A percentile compares a stretch with the other conserved stretches of the same genome.
These are phyloP conservation scores for Aspergillus sp. DNA, from an alignment of 2,329 filamentous ascomycete species.

Conservation along the genomic window DNA sequence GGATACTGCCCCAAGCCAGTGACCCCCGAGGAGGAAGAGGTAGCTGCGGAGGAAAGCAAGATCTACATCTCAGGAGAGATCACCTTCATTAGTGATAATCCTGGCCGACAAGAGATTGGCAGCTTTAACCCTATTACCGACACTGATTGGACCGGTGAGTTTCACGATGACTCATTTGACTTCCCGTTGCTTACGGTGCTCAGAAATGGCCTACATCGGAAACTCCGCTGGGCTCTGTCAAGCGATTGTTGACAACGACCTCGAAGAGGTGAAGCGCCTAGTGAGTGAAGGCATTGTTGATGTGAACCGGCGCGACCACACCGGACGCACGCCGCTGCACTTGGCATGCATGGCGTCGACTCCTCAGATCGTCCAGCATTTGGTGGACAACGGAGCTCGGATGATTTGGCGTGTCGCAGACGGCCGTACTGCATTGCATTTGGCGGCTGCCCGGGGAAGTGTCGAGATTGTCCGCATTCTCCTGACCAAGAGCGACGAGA, in stretches of 20 bases:
- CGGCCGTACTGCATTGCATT: slow-evolving; percentile 79
- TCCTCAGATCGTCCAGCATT: slow-evolving; percentile 69
- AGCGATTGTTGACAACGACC: slow-evolving; percentile 75
- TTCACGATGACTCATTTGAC: too few species aligned
- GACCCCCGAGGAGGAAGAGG: slow-evolving; percentile 72
- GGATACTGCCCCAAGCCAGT: slow-evolving; percentile 72
- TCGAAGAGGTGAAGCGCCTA: slow-evolving; percentile 74
- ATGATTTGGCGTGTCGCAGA: slow-evolving; percentile 76
- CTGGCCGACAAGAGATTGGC: slow-evolving; percentile 74
- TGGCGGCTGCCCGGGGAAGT: slow-evolving; percentile 73
- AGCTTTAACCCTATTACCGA: slow-evolving; percentile 81
- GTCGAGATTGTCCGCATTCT: slow-evolving; percentile 72
- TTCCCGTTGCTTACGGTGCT: neutral
- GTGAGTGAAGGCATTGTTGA: slow-evolving; percentile 68
- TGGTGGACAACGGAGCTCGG: slow-evolving; percentile 74
- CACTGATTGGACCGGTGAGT: slow-evolving; percentile 72
- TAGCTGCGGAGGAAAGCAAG: slow-evolving; percentile 73
- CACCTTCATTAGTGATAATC: slow-evolving; percentile 77
- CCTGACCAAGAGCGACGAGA: slow-evolving; percentile 73
- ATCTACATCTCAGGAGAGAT: slow-evolving; percentile 76
- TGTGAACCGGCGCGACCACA: slow-evolving; percentile 75
- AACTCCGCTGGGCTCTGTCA: slow-evolving; percentile 78
- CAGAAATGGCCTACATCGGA: slow-evolving; percentile 86
- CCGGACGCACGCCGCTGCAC: slow-evolving; percentile 77
- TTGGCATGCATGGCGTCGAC: slow-evolving; percentile 72